A percentile compares a stretch with the other conserved stretches of the same genome.
Conservation (phyloP, 495 filamentous ascomycete species). For the Astrothelium subdiscretum region DNA sequence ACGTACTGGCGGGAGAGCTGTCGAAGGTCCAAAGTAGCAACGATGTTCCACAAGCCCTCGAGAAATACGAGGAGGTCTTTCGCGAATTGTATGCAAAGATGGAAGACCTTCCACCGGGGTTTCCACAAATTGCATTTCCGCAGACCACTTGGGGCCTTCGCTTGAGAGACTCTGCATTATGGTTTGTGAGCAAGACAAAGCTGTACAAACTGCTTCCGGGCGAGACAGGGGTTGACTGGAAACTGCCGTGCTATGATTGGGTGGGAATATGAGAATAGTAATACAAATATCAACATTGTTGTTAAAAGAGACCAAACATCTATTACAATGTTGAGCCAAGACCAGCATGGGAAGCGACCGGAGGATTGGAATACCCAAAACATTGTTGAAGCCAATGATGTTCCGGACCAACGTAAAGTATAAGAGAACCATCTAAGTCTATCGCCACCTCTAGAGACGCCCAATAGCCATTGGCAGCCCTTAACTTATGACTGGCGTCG, state of each 20-base stretch:
- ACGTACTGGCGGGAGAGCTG: constrained; percentile 17
- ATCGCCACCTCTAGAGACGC: too few species aligned
- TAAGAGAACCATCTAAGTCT: too few species aligned
- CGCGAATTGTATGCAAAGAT: constrained; percentile 2
- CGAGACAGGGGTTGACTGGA: not conserved
- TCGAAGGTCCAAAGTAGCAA: constrained; percentile 5
- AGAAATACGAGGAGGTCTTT: constrained; percentile 9
- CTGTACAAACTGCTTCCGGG: not conserved
- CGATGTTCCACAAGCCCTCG: constrained; percentile 2
- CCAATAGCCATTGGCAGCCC: too few species aligned
- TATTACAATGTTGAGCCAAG: too few species aligned
- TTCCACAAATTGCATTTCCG: constrained; percentile 9
- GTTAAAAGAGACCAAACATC: too few species aligned
- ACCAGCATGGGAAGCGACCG: too few species aligned
- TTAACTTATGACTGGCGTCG: too few species aligned
- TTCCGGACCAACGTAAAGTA: too few species aligned
- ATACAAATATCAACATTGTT: not conserved
- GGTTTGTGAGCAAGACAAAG: constrained; percentile 1
- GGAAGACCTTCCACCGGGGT: constrained; percentile 1
- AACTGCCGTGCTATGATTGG: not conserved
- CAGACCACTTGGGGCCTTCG: constrained; percentile 10
- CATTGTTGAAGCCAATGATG: too few species aligned
- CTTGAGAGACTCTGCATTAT: constrained; percentile 2
- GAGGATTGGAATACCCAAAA: too few species aligned
- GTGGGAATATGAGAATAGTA: not conserved